Evolutionary conservation across 2,329 filamentous ascomycete genomes (phyloP).

Genomic region (Immersiporthe knoxdaviesiana): DNA sequence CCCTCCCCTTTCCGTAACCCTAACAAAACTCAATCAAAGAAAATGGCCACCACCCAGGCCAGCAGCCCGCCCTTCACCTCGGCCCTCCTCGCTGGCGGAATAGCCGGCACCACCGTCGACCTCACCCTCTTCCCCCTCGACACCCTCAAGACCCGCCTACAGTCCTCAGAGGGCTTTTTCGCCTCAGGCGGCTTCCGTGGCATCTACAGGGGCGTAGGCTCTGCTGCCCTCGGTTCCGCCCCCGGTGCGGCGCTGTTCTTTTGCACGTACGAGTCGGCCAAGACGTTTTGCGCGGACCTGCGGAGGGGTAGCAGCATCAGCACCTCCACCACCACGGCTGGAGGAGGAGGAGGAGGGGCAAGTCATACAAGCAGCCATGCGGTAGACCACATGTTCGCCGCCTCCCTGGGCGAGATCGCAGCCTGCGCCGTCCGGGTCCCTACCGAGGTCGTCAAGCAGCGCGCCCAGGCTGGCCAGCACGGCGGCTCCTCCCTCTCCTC

Average conservation of each 20-base stretch:
- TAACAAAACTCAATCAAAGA: not conserved
- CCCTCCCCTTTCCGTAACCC: not conserved
- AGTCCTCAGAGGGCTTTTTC: conserved; percentile 78
- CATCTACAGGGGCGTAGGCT: conserved; percentile 91
- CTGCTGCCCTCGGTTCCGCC: conserved; percentile 85
- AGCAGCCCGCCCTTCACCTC: conserved; percentile 56
- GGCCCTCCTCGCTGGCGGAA: conserved; percentile 76
- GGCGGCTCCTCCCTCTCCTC: conserved; percentile 70
- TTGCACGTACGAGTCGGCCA: conserved; percentile 85
- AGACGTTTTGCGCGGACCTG: conserved; percentile 50
- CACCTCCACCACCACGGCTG: not conserved
- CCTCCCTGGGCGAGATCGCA: conserved; percentile 83
- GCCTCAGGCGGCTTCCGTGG: conserved; percentile 85
- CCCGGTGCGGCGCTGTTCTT: conserved; percentile 97
- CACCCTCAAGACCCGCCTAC: conserved; percentile 96
- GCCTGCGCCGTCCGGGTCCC: conserved; percentile 92
- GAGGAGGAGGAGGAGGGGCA: no score
- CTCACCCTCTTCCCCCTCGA: conserved; percentile 96
- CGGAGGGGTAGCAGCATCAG: not conserved
- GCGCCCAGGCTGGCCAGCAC: conserved; percentile 86
- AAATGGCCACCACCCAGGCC: conserved; percentile 27
- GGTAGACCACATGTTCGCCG: conserved; percentile 77
- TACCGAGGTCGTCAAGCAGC: conserved; percentile 96
- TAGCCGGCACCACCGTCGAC: conserved; percentile 95
- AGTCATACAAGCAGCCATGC: conserved; percentile 26